phyloP scores from a whole-genome alignment of 2,329 filamentous ascomycete genomes.

The Davidsoniella neocaledoniae region DNA sequence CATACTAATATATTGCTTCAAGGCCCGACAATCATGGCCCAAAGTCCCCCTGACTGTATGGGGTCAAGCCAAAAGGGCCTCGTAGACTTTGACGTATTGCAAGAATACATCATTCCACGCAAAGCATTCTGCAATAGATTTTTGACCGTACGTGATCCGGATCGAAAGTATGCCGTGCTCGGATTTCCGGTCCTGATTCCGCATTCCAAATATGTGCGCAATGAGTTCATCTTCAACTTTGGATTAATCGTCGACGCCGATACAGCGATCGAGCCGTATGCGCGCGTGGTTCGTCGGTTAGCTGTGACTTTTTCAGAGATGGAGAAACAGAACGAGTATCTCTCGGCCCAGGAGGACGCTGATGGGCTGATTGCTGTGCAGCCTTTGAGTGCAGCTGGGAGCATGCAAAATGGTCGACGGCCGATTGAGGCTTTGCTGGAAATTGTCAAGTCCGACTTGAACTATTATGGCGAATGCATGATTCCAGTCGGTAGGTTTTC shows the following conservation, averaged over 20 bases:
- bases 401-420: conserved; percentile 28
- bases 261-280: conserved; percentile 59
- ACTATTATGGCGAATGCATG: conserved; percentile 97
- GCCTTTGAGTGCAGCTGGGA: conserved; percentile 8
- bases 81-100: conserved; percentile 71
- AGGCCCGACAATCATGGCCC: conserved; percentile 38
- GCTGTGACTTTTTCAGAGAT: conserved; percentile 74
- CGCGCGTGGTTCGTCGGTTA: conserved; percentile 70
- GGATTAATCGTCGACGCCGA: conserved; percentile 58
- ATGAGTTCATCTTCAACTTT: conserved; percentile 98
- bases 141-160: conserved; percentile 59
- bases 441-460: conserved; percentile 69
- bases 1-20: conserved; percentile 45
- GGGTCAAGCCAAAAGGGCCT: conserved; percentile 40
- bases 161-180: conserved; percentile 57
- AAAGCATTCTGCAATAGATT: conserved; percentile 91
- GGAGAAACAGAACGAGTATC: conserved; percentile 78
- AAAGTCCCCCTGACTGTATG: conserved; percentile 20
- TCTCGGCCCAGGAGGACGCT: conserved; percentile 41
- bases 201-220: conserved; percentile 67
- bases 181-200: conserved; percentile 82
- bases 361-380: conserved; percentile 21
- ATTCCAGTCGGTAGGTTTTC: conserved; percentile 64
- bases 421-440: conserved; percentile 72
- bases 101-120: conserved; percentile 84